These are phyloP conservation scores for Serendipita indica DNA, from an alignment of 768 basidiomycete species.

Conservation along the genomic window DNA sequence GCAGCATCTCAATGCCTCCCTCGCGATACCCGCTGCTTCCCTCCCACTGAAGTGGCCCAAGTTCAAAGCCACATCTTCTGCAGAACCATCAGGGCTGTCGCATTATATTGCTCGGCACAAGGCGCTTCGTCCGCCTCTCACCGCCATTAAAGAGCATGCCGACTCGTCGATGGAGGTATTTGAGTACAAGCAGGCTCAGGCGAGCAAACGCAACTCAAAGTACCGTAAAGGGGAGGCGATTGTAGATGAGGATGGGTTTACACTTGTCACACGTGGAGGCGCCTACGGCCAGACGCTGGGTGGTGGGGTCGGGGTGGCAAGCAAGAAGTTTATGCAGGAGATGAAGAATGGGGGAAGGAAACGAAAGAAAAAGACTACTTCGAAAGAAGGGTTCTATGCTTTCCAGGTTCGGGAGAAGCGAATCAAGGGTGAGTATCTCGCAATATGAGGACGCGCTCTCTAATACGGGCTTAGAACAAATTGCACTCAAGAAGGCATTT, in stretches of 20 bases:
- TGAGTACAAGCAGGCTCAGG: constrained; percentile 47
- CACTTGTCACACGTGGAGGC: constrained; percentile 83
- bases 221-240: constrained; percentile 76
- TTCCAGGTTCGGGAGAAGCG: constrained; percentile 53
- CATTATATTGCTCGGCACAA: constrained; percentile 57
- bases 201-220: constrained; percentile 44
- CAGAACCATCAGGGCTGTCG: constrained; percentile 49
- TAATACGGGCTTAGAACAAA: constrained; percentile 29
- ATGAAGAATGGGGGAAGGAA: constrained; percentile 19
- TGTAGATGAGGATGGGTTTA: constrained; percentile 91
- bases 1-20: constrained; percentile 1
- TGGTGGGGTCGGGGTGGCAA: constrained; percentile 54
- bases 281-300: constrained; percentile 80
- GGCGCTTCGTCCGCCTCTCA: constrained; percentile 59
- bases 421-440: constrained; percentile 43
- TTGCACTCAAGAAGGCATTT: constrained; percentile 59
- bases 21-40: neutral
- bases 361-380: constrained; percentile 20
- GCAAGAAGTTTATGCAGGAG: constrained; percentile 36
- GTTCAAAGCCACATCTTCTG: constrained; percentile 46
- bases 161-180: constrained; percentile 63
- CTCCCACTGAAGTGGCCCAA: constrained; percentile 22
- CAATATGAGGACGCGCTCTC: constrained; percentile 6
- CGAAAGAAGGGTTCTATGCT: constrained; percentile 25
- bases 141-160: constrained; percentile 58